Evolutionary conservation across 2,329 filamentous ascomycete species (phyloP), one percentile per base, ranked within the genome.

Genomic region (Hypoxylon sp.): DNA sequence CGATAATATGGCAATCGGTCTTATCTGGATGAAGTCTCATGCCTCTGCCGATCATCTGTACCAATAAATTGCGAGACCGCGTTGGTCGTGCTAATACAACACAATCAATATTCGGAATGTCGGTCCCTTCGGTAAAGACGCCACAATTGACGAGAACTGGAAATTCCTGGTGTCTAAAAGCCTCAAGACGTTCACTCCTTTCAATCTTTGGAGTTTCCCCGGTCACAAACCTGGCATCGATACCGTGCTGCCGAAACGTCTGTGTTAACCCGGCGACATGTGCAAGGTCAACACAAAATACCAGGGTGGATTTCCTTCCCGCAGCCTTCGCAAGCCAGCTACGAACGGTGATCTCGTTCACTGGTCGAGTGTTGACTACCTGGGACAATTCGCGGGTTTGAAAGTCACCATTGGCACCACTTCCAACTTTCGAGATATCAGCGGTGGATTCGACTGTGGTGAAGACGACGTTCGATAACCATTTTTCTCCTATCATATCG

Each of bases 21-120:
- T 99, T 99, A 8, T 82, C 88, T 1, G 86, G 78, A 67, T 90
- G 81, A 27, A 97, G 74, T 30, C 94, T 84, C 84, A 99, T 89
- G 3, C 94, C 94, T 63, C 94, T 83, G 0, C 94, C 94, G 55
- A 99, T 96, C 94, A 99, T 99, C 71, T 99, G 94, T 1, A 97
- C 85, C 1, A 99, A 82, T 2, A 99, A 76, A 63, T 97, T 97
- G n/a, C 89, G 85, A 11, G 94, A 97, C 61, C 87, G 86, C 1
- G 94, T 99, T 0, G 94, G 94, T 16, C 94, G 79, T 3, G 89
- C 91, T 6, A 99, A 79, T 6, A 99, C 68, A 16, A 99, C 83
- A 67, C 94, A 97, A 73, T 99, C 94, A 60, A 99, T 90, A 68
- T 96, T 97, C 4, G 95, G 94, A 21, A 99, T 96, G 66, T 99